Evolutionary conservation across 1,139 yeast species (phyloP).

Genomic region (Yamadazyma songkhlaensis): DNA sequence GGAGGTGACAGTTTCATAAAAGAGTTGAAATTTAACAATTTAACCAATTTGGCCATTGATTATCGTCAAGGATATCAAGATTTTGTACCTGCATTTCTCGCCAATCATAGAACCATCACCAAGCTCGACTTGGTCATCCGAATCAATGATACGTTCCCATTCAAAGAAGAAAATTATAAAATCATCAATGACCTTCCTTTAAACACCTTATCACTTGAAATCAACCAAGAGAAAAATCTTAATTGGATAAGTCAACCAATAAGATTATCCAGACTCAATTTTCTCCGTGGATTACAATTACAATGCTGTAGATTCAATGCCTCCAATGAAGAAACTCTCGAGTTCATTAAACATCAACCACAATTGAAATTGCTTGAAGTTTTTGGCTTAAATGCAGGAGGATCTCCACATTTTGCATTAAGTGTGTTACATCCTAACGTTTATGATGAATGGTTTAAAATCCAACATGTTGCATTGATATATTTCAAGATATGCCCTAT

Average conservation of each 20-base stretch:
- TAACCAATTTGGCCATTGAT: conserved; percentile 38
- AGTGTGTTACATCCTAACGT: conserved; percentile 55
- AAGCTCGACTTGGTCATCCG: conserved; percentile 42
- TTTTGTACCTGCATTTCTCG: conserved; percentile 39
- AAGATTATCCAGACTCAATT: conserved; percentile 12
- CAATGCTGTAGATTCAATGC: conserved; percentile 41
- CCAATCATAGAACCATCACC: conserved; percentile 20
- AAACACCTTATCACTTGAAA: conserved; percentile 40
- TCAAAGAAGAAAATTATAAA: conserved; percentile 6
- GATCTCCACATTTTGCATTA: conserved; percentile 54
- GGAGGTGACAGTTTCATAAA: conserved; percentile 21
- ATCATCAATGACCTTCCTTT: conserved; percentile 18
- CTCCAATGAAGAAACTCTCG: conserved; percentile 23
- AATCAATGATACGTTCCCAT: conserved; percentile 29
- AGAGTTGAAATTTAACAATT: conserved; percentile 19
- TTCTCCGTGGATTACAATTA: conserved; percentile 20
- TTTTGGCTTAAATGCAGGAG: conserved; percentile 52
- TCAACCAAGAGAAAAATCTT: conserved; percentile 30
- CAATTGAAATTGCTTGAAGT: conserved; percentile 39
- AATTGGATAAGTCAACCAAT: conserved; percentile 30
- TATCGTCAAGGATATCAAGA: conserved; percentile 44
- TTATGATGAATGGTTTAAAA: conserved; percentile 56
- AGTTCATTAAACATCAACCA: conserved; percentile 22
- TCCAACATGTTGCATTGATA: conserved; percentile 50
- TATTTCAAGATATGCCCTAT: conserved; percentile 25